Evolutionary conservation across 805 yeast species (phyloP).

Genomic region (Metschnikowia colocasiae): DNA sequence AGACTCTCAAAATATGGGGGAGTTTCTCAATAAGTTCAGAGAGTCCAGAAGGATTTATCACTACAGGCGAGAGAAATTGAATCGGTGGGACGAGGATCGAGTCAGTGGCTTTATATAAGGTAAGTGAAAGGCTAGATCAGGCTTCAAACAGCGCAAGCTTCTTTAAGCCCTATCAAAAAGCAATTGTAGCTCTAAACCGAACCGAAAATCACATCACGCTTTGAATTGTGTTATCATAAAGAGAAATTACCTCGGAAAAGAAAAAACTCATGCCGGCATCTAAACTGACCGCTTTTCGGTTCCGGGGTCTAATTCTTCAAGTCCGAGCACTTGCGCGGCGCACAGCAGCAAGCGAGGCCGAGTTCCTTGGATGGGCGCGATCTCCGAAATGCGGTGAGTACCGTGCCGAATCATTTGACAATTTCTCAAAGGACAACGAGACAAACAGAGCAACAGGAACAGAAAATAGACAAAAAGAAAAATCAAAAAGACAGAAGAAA

Average conservation of each 20-base stretch:
- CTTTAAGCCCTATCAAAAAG: no score
- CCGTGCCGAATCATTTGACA: not conserved
- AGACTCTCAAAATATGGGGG: slow-evolving; percentile 13
- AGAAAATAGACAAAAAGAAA: not conserved
- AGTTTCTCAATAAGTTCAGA: slow-evolving; percentile 21
- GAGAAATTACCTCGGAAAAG: no score
- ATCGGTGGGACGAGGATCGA: slow-evolving; percentile 43
- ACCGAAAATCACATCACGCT: no score
- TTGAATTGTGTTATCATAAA: no score
- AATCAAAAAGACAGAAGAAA: no score
- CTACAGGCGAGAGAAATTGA: slow-evolving; percentile 33
- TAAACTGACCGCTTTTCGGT: no score
- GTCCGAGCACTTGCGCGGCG: not conserved
- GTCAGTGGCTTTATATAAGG: slow-evolving; percentile 36
- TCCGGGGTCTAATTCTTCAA: not conserved
- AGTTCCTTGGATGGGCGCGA: not conserved
- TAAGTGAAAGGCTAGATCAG: no score
- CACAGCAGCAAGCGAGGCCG: not conserved
- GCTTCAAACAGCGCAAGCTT: no score
- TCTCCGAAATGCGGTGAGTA: not conserved
- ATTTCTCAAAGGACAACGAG: not conserved
- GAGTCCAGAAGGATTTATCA: slow-evolving; percentile 30
- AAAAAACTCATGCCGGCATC: no score
- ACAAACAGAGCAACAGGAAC: not conserved
- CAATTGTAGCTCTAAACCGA: no score